These are phyloP conservation scores for Daedaleopsis nitida DNA, from an alignment of 768 basidiomycete species.

Conservation along the genomic window DNA sequence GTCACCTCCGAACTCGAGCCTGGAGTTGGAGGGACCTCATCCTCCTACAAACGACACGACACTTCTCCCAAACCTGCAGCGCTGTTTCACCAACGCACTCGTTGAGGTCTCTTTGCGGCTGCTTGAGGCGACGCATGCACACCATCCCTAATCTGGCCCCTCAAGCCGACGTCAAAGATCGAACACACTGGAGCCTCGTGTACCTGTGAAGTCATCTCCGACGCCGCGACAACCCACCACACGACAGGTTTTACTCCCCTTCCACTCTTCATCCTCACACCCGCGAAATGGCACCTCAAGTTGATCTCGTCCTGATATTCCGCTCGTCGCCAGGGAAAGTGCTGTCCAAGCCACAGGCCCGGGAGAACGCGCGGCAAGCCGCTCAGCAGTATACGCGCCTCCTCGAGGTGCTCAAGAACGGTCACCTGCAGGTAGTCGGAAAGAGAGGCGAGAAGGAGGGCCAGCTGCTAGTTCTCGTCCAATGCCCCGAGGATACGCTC, in stretches of 20 bases:
- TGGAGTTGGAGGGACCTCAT: too few relatives aligned
- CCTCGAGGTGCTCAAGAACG: conserved; percentile 57
- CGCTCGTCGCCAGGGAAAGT: conserved; percentile 50
- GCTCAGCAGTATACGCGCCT: conserved; percentile 70
- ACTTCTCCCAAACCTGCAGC: too few relatives aligned
- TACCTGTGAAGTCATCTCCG: conserved; percentile 19
- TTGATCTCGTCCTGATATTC: conserved; percentile 78
- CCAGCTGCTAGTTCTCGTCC: conserved; percentile 76
- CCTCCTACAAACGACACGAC: too few relatives aligned
- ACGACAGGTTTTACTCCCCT: neutral
- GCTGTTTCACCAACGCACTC: too few relatives aligned
- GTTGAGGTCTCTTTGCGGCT: too few relatives aligned
- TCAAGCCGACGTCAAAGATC: too few relatives aligned
- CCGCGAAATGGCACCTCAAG: conserved; percentile 48
- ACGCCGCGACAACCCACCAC: neutral
- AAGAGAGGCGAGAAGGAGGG: conserved; percentile 76
- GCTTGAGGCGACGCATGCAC: too few relatives aligned
- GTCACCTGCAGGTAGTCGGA: conserved; percentile 72
- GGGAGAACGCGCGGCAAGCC: conserved; percentile 63
- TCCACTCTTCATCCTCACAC: neutral
- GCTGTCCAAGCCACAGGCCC: conserved; percentile 61
- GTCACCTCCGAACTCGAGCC: too few relatives aligned
- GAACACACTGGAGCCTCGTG: conserved; percentile 13
- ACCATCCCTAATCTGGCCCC: too few relatives aligned
- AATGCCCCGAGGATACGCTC: conserved; percentile 64